Base-by-base conservation (phyloP, 345 rosid species). In the Boechera divaricarpa region DNA sequence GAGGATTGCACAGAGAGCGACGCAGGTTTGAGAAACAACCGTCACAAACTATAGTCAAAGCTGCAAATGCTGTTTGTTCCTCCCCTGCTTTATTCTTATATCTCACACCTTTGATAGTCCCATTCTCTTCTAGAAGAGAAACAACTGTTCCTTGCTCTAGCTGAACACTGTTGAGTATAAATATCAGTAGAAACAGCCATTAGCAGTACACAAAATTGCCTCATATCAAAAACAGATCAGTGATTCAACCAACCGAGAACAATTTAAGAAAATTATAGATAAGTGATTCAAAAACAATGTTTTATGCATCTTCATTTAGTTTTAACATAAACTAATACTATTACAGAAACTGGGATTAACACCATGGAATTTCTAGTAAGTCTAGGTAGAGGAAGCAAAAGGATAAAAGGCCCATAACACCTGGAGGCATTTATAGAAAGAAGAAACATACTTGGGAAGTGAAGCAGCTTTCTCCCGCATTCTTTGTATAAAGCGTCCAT, bases 1-100 rank as follows among this genome's bases (percentile, higher is more conserved):
- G 85, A 29, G 97, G 89, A 56, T 85, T 80, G 82, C 95, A 89
- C 24, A 89, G 87, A 64, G 88, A 83, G 64, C 91, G 92, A 3
- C 97, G 93, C 82, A 91, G 73, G 72, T 89, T 89, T 64, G 97
- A 91, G 78, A 91, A 91, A 68, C 91, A 87, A 24, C 95, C 97
- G 35, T 91, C 93, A 56, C 93, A 91, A 21, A 91, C 95, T 49
- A 91, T 82, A 13, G 97, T 91, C 16, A 91, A 79, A 7, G 93
- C 86, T 39, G 97, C 91, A 81, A 71, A 82, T 29, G 89, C 86
- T 10, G 81, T 74, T 66, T 81, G 67, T 67, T 83, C 87, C 47
- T 83, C 69, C 21, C 93, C 95, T 71, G 81, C 65, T 73, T 83
- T 88, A 6, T 90, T 88, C 82, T 87, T 89, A 77, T 91, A 91